These are phyloP conservation scores for Fusarium solani-melongenae DNA, from an alignment of 2,329 filamentous ascomycete genomes.

Conservation along the genomic window DNA sequence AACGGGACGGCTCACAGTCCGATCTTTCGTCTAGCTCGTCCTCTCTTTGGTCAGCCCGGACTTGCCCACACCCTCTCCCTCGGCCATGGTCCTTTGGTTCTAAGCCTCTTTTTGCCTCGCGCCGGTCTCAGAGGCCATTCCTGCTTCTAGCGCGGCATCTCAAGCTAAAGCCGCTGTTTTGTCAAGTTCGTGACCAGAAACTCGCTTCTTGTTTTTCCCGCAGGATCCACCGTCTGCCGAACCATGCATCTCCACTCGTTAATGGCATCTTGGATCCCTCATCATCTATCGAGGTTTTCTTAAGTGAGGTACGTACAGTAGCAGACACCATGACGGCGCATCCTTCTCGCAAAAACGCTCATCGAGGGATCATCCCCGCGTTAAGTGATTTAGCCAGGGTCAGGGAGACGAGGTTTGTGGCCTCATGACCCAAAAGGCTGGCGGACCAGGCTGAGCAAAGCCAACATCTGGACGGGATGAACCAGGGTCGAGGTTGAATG, in stretches of 20 bases:
- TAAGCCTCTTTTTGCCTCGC: constrained; percentile 26
- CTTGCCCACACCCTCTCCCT: neutral
- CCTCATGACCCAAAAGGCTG: constrained; percentile 5
- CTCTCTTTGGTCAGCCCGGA: neutral
- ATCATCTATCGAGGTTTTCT: neutral
- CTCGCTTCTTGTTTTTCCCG: constrained; percentile 27
- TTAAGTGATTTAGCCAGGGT: neutral
- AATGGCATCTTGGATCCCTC: neutral
- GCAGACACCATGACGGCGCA: neutral
- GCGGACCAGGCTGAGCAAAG: neutral
- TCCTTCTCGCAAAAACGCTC: neutral
- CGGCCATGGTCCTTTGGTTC: constrained; percentile 10
- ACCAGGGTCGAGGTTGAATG: constrained; percentile 9
- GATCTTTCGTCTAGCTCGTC: constrained; percentile 24
- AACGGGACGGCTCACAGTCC: constrained; percentile 34
- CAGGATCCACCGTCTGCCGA: constrained; percentile 17
- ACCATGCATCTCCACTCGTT: neutral
- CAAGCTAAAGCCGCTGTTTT: neutral
- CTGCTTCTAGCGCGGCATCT: constrained; percentile 16
- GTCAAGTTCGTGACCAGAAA: constrained; percentile 2
- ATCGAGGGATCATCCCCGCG: neutral
- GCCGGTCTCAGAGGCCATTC: constrained; percentile 19
- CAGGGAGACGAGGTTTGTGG: neutral
- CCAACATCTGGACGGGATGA: neutral
- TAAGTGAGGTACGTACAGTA: neutral